Evolutionary conservation across 257 asterid genomes (phyloP).

Genomic region (Thymus mandschuricus): DNA sequence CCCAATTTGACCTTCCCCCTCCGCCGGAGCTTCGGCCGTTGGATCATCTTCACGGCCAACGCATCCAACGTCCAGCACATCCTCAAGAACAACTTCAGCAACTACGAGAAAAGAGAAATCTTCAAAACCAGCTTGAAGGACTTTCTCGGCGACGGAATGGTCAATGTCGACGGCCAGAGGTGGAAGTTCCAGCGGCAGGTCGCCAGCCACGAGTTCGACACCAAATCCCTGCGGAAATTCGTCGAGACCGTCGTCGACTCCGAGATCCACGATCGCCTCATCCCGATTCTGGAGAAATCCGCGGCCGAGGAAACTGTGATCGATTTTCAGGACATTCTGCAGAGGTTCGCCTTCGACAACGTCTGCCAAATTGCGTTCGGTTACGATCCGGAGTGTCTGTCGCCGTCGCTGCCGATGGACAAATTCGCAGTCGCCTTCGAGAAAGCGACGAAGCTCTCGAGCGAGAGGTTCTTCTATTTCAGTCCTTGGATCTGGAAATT

Average conservation of each 20-base stretch:
- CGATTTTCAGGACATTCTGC: slow-evolving; percentile 42
- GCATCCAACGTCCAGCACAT: slow-evolving; percentile 43
- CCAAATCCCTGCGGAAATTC: slow-evolving; percentile 45
- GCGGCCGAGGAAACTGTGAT: slow-evolving; percentile 26
- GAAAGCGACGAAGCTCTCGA: slow-evolving; percentile 34
- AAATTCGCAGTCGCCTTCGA: slow-evolving; percentile 46
- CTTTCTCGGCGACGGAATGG: slow-evolving; percentile 48
- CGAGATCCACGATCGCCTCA: slow-evolving; percentile 40
- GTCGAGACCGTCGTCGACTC: slow-evolving; percentile 41
- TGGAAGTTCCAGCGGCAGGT: slow-evolving; percentile 59
- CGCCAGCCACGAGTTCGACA: slow-evolving; percentile 51
- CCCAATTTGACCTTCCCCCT: slow-evolving; percentile 43
- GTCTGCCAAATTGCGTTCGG: slow-evolving; percentile 50
- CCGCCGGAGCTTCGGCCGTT: slow-evolving; percentile 31
- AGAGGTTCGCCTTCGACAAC: slow-evolving; percentile 50
- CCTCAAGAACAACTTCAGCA: slow-evolving; percentile 40
- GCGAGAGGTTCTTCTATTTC: slow-evolving; percentile 19
- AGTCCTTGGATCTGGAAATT: slow-evolving; percentile 42
- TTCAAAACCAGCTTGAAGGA: slow-evolving; percentile 20
- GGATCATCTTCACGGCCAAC: slow-evolving; percentile 39
- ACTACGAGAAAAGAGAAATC: slow-evolving; percentile 42
- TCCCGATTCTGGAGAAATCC: slow-evolving; percentile 36
- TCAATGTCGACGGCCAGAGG: slow-evolving; percentile 47
- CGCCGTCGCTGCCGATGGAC: slow-evolving; percentile 40
- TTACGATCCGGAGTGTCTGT: slow-evolving; percentile 41